These are phyloP conservation scores for Phanerodontia chrysosporium DNA, from an alignment of 768 basidiomycete species.

Conservation along the genomic window DNA sequence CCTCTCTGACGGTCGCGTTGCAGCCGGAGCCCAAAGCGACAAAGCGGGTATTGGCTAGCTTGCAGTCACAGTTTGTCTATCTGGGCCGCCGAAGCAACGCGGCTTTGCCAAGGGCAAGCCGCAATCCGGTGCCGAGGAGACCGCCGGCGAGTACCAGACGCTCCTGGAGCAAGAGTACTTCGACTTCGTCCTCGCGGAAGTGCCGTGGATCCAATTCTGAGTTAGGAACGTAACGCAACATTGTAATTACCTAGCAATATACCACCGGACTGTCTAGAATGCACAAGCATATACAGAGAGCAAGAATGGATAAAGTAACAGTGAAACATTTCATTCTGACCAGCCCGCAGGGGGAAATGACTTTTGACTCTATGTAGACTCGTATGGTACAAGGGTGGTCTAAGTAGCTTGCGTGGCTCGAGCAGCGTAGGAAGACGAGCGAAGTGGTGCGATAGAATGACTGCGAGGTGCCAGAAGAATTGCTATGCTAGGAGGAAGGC, in stretches of 20 bases:
- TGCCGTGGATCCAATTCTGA: slow-evolving; percentile 82
- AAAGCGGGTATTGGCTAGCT: slow-evolving; percentile 68
- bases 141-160: slow-evolving; percentile 86
- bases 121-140: slow-evolving; percentile 51
- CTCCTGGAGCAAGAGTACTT: slow-evolving; percentile 95
- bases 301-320: background rate
- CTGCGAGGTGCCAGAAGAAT: slow-evolving; percentile 7
- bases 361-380: slow-evolving; percentile 11
- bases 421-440: slow-evolving; percentile 7
- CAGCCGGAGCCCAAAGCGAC: slow-evolving; percentile 86
- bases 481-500: slow-evolving; percentile 7
- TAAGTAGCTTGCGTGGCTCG: slow-evolving; percentile 8
- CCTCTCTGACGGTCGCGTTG: background rate
- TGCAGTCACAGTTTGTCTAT: slow-evolving; percentile 79
- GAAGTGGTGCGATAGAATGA: slow-evolving; percentile 9
- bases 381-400: slow-evolving; percentile 14
- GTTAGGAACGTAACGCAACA: background rate
- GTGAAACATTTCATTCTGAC: slow-evolving; percentile 1
- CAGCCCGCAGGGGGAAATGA: slow-evolving; percentile 5
- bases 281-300: background rate
- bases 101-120: slow-evolving; percentile 40
- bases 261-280: background rate
- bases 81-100: slow-evolving; percentile 56
- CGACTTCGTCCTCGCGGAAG: slow-evolving; percentile 91
- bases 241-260: slow-evolving; percentile 5